A percentile compares a stretch with the other conserved stretches of the same genome.
These are phyloP conservation scores for Pichia ethanolica DNA, from an alignment of 805 yeast species.

Conservation along the genomic window DNA sequence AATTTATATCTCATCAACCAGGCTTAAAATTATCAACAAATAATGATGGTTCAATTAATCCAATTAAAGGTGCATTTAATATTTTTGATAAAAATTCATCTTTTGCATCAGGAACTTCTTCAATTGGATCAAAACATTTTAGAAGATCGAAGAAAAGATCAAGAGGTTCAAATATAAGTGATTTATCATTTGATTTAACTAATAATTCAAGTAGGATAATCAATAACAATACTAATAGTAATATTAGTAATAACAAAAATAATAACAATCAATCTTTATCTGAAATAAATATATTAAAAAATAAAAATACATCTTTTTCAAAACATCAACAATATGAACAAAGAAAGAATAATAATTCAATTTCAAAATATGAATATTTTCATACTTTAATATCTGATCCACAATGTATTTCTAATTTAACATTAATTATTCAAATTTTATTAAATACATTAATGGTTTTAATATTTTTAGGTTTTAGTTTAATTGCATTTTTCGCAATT, in stretches of 20 bases:
- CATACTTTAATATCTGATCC: conserved; percentile 20
- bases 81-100: conserved; percentile 18
- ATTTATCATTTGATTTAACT: background rate
- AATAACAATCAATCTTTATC: no score
- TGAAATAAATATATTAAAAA: background rate
- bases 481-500: conserved; percentile 20
- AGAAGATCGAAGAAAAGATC: conserved; percentile 16
- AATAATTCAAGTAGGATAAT: background rate
- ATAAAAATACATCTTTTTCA: background rate
- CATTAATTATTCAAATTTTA: conserved; percentile 21
- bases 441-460: conserved; percentile 20
- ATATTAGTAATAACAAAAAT: background rate
- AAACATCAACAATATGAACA: background rate
- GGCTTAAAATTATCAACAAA: conserved; percentile 16
- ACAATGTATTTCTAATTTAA: conserved; percentile 21
- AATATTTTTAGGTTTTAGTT: conserved; percentile 13
- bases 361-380: background rate
- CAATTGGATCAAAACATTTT: conserved; percentile 5
- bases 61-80: conserved; percentile 26
- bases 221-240: background rate
- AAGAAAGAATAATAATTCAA: background rate
- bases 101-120: conserved; percentile 6
- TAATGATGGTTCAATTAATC: conserved; percentile 18
- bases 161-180: background rate
- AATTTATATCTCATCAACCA: conserved; percentile 19